Conservation (phyloP, 495 filamentous ascomycete genomes). For the Eremomyces bilateralis region DNA sequence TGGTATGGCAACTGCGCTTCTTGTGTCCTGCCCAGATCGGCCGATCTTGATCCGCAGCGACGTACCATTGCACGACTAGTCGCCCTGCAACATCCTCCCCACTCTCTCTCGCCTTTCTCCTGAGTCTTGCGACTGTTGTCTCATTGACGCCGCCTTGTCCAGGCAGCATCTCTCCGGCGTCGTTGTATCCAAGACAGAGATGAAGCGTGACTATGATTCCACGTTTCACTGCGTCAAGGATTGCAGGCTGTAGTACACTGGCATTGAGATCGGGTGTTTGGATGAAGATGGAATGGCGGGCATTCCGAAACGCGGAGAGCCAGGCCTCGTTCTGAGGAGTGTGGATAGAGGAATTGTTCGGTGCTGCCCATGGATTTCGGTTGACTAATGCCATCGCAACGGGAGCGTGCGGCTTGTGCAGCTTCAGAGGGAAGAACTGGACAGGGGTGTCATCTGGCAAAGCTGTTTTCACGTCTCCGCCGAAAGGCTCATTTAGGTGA, state of each 20-base stretch:
- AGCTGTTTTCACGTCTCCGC: constrained; percentile 23
- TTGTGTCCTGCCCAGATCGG: constrained; percentile 42
- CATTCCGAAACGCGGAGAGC: constrained; percentile 44
- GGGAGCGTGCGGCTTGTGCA: constrained; percentile 27
- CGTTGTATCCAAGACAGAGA: constrained; percentile 58
- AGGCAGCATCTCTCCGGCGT: constrained; percentile 52
- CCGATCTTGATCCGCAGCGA: constrained; percentile 44
- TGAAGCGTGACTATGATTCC: constrained; percentile 46
- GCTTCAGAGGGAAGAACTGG: constrained; percentile 41
- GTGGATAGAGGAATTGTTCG: constrained; percentile 32
- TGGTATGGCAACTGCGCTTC: constrained; percentile 47
- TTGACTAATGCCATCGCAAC: constrained; percentile 54
- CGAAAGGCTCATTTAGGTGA: too few relatives aligned
- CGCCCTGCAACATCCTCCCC: constrained; percentile 21
- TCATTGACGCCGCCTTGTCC: constrained; percentile 60
- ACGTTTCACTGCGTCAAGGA: constrained; percentile 38
- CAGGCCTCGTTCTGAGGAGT: constrained; percentile 55
- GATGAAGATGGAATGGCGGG: constrained; percentile 39
- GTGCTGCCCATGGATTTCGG: constrained; percentile 39
- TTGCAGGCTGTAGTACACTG: constrained; percentile 36
- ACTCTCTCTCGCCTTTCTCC: constrained; percentile 24
- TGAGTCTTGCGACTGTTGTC: constrained; percentile 37
- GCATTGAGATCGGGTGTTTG: constrained; percentile 61
- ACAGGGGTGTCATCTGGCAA: constrained; percentile 27
- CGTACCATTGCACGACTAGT: constrained; percentile 44